Base-by-base conservation (phyloP, 75 land plant genomes). In the Pseudotsuga menziesii region DNA sequence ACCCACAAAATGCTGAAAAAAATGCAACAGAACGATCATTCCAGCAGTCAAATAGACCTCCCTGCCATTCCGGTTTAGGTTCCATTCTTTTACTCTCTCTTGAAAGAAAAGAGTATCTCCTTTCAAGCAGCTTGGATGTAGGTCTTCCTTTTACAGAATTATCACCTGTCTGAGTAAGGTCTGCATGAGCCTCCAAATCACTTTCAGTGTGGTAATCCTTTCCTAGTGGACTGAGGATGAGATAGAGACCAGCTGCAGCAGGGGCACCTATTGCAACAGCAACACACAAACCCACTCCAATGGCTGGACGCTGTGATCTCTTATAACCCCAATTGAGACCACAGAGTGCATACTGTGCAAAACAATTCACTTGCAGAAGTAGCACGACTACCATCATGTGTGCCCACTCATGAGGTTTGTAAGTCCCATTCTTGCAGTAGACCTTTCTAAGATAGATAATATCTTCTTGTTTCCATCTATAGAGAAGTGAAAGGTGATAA, bases 291-390 rank as follows among this genome's bases (percentile, higher is more conserved):
- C 82, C 88, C 15, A 87, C 90, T 17, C 89, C 98, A 56, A 84
- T 35, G 6, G 84, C 88, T 39, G 98, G 94, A 17, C 98, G 79
- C 16, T 89, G 58, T 2, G 89, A 80, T 62, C 91, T 85, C 61
- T 71, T 88, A 76, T 88, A 95, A 5, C 94, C 97, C 84, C 93
- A 84, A 64, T 90, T 93, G n/a, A 95, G 87, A n/a, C 94, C 94
- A 80, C 94, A 93, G 9, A 91, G 78, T 2, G 90, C 90, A 77
- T 95, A 95, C 62, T 91, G 93, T 2, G 88, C 86, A 74, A 93
- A 80, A 67, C 97, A 93, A 66, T 91, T 95, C 17, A 95, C 26
- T 57, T 95, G 86, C 35, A 95, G 94, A 56, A 93, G 81, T 23
- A 83, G 41, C 39, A 93, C 89, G 0, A 93, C 97, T 6, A 93